Conservation (phyloP, 2,329 filamentous ascomycete species). For the Chrysoporthe austroafricana region DNA sequence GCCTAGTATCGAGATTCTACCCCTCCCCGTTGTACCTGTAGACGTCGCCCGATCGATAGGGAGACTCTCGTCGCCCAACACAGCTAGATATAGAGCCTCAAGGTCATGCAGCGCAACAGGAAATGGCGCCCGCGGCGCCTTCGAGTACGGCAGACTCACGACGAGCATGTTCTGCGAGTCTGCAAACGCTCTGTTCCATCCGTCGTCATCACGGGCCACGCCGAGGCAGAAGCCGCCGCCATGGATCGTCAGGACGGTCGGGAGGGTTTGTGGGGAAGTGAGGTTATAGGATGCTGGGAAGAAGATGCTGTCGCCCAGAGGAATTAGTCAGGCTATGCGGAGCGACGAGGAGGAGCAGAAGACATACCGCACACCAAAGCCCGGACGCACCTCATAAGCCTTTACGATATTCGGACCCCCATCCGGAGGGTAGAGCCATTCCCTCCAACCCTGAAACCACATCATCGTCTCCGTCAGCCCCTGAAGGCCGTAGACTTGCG, state of each 20-base stretch:
- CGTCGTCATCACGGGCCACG: conserved; percentile 48
- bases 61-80: conserved; percentile 48
- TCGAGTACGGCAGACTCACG: conserved; percentile 53
- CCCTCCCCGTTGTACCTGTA: conserved; percentile 9
- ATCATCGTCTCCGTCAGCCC: conserved; percentile 13
- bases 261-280: conserved; percentile 38
- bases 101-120: conserved; percentile 50
- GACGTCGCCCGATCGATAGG: conserved; percentile 45
- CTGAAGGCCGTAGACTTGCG: conserved; percentile 21
- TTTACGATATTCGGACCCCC: conserved; percentile 23
- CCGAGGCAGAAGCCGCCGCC: conserved; percentile 55
- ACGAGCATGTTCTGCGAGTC: conserved; percentile 46
- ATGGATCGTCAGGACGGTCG: conserved; percentile 54
- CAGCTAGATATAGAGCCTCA: conserved; percentile 45
- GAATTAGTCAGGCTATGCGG: background rate
- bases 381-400: conserved; percentile 18
- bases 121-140: conserved; percentile 49
- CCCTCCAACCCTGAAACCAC: conserved; percentile 24
- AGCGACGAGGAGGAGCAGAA: background rate
- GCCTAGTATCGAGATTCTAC: conserved; percentile 47
- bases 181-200: conserved; percentile 50
- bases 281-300: conserved; percentile 42
- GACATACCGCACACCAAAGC: conserved; percentile 22
- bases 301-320: conserved; percentile 41
- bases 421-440: conserved; percentile 22